Percentiles rank a stretch among this genome's conserved stretches.
These are phyloP conservation scores for Furcasterigmium sp. DNA, from an alignment of 2,329 filamentous ascomycete species.

Conservation along the genomic window DNA sequence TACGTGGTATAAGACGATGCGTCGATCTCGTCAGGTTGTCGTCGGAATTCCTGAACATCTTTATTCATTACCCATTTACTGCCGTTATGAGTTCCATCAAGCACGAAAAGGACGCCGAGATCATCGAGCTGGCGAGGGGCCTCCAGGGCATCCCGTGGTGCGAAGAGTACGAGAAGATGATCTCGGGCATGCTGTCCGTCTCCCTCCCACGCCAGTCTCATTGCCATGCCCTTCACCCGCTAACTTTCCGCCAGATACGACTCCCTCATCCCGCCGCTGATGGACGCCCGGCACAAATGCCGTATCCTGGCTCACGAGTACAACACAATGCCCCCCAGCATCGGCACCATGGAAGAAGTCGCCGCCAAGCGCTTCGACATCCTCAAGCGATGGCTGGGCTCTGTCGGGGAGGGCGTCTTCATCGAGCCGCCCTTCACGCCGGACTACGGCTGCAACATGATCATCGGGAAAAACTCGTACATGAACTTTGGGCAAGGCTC, in stretches of 20 bases:
- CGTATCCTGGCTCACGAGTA: slow-evolving; percentile 45
- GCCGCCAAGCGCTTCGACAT: slow-evolving; percentile 26
- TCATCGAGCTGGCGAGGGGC: slow-evolving; percentile 39
- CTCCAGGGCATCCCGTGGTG: slow-evolving; percentile 49
- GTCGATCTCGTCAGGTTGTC: no score
- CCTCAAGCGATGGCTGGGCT: slow-evolving; percentile 38
- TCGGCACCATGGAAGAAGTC: slow-evolving; percentile 18
- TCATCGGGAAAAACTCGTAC: slow-evolving; percentile 52
- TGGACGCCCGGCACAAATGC: slow-evolving; percentile 38
- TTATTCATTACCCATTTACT: neutral
- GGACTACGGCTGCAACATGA: slow-evolving; percentile 59
- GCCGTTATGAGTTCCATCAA: neutral
- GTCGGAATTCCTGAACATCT: no score
- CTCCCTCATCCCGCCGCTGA: slow-evolving; percentile 35
- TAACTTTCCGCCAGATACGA: slow-evolving; percentile 39
- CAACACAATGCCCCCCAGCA: slow-evolving; percentile 40
- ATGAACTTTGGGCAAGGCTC: slow-evolving; percentile 48
- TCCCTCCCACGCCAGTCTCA: no score
- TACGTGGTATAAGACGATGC: no score
- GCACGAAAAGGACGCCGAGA: slow-evolving; percentile 29
- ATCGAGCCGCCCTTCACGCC: slow-evolving; percentile 54
- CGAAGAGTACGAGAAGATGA: slow-evolving; percentile 60
- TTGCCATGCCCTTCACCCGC: no score
- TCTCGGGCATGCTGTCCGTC: slow-evolving; percentile 57
- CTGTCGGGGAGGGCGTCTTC: slow-evolving; percentile 40